A percentile compares a stretch with the other conserved stretches of the same genome.
phyloP scores from a whole-genome alignment of 2,329 filamentous ascomycete genomes.

The Aspergillus ibericus region DNA sequence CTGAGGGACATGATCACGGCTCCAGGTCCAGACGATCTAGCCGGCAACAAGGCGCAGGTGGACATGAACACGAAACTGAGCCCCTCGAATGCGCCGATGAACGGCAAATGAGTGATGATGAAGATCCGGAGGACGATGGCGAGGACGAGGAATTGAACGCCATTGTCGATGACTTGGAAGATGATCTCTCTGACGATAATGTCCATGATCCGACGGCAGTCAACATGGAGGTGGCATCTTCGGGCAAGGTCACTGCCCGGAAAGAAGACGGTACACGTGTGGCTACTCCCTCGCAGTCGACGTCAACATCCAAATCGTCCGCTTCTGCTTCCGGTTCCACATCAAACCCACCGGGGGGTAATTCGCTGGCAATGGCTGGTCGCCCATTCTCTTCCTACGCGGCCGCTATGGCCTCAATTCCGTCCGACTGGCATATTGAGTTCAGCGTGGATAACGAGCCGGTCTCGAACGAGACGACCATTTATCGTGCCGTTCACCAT shows the following conservation, averaged over 20 bases:
- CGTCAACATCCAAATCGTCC: conserved; percentile 47
- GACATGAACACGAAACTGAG: conserved; percentile 64
- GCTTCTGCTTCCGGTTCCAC: conserved; percentile 29
- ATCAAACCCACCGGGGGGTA: conserved; percentile 23
- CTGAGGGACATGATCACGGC: conserved; percentile 39
- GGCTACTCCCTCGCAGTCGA: conserved; percentile 71
- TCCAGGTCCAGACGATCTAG: conserved; percentile 61
- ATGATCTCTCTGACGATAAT: conserved; percentile 74
- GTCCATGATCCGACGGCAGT: conserved; percentile 82
- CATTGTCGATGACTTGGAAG: conserved; percentile 86
- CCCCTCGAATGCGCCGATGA: conserved; percentile 92
- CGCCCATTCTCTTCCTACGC: conserved; percentile 75
- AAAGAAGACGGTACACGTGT: conserved; percentile 90
- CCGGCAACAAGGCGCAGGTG: conserved; percentile 56
- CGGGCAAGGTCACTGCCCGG: conserved; percentile 83
- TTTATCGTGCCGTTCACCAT: conserved; percentile 89
- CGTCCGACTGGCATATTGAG: conserved; percentile 96
- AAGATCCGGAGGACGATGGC: conserved; percentile 62
- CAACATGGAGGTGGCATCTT: conserved; percentile 83
- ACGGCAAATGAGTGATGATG: conserved; percentile 71
- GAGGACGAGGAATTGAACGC: conserved; percentile 69
- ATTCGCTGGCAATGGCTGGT: conserved; percentile 53
- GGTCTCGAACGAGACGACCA: conserved; percentile 87
- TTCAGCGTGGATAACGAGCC: conserved; percentile 84
- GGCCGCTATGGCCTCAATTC: conserved; percentile 73